phyloP scores from a whole-genome alignment of 2,329 filamentous ascomycete genomes.

The Claviceps paspali region DNA sequence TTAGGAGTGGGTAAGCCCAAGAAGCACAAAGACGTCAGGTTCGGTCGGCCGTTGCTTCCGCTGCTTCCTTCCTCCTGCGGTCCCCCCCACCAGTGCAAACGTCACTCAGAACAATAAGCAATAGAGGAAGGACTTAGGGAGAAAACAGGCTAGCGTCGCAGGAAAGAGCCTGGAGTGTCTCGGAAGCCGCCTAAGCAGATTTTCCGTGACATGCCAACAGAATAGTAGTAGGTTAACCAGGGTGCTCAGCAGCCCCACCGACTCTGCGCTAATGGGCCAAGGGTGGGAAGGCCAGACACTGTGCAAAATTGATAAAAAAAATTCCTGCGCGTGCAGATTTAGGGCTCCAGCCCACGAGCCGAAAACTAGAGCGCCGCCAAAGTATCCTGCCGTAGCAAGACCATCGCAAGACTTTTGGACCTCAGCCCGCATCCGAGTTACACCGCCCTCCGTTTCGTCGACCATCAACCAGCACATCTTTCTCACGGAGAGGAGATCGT shows the following conservation, averaged over 20 bases:
- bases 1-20: neutral
- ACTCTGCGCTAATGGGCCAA: neutral
- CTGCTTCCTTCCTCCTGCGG: too few species aligned
- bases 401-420: constrained; percentile 7
- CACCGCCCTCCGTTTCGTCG: constrained; percentile 7
- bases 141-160: constrained; percentile 2
- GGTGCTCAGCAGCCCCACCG: neutral
- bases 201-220: constrained; percentile 7
- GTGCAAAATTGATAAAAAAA: constrained; percentile 1
- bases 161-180: neutral
- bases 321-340: constrained; percentile 8
- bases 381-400: constrained; percentile 1
- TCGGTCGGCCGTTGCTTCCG: neutral
- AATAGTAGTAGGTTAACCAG: too few species aligned
- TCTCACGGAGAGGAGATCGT: too few species aligned
- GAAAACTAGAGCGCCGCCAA: constrained; percentile 8
- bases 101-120: too few species aligned
- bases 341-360: constrained; percentile 17
- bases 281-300: neutral
- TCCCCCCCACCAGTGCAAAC: too few species aligned
- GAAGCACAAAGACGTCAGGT: constrained; percentile 7
- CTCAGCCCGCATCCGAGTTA: constrained; percentile 6
- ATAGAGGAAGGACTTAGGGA: too few species aligned
- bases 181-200: constrained; percentile 10
- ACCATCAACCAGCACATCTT: constrained; percentile 15